Base-by-base conservation (phyloP, 352 stramenopile species). In the Globisporangium recalcitrans region DNA sequence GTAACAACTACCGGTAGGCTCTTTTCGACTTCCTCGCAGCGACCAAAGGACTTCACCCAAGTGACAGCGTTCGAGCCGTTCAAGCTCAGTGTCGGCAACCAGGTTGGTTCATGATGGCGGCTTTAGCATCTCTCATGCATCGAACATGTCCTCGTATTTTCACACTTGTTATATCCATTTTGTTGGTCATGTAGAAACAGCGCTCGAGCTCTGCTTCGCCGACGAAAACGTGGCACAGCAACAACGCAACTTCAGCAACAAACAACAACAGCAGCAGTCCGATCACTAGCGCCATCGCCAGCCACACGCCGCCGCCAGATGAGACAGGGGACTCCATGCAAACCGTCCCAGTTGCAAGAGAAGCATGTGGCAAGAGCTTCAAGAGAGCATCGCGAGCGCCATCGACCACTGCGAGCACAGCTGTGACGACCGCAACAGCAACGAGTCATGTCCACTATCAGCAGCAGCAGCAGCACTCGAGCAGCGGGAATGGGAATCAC, bases 31-130 rank as follows among this genome's bases (percentile, higher is more conserved):
- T 36, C 53, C 6, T 57, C 55, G 6, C 68, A 70, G 34, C 67
- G 65, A 9, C 8, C 29, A 2, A 91, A 91, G 58, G 80, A 91
- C 38, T 91, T 81, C 46, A 72, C 67, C 27, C 74, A 76, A 52
- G 64, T 81, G 32, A 91, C 82, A 11, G 52, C 66, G 13, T 52
- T 75, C 10, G 75, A 71, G 34, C 80, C 82, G 0, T 91, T 91
- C 62, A 66, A 74, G 52, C 67, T 91, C 40, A 91, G 82, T 53
- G 67, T 72, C n/a, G 77, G 68, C 27, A 91, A 91, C 38, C 77
- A 75, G 65, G 74, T 82, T 24, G 29, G 59, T 21, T 11, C 6
- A 6, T 21, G 38, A 16, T 10, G 16, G 6, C 3, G 7, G 6
- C n/a, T n/a, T n/a, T n/a, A n/a, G n/a, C 4, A 21, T 46, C 19